Evolutionary conservation across 2,329 filamentous ascomycete species (phyloP), one percentile per base, ranked within the genome.

Genomic region (Lasiodiplodia sp.): DNA sequence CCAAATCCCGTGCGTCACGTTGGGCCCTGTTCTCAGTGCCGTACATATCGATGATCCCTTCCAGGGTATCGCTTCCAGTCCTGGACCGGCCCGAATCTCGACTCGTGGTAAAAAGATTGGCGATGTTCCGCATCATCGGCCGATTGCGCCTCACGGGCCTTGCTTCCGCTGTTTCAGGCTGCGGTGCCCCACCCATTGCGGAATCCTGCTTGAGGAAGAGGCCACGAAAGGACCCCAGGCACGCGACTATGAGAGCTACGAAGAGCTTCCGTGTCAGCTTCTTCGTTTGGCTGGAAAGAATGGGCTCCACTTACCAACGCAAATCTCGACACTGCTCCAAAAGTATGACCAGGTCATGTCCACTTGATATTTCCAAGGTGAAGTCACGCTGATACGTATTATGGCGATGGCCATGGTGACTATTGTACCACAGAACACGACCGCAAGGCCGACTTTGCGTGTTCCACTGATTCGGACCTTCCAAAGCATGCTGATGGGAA

Each of bases 281-380:
- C 3, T 28, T 28, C 28, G 28, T 4, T 28, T 4, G 28, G 3
- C 3, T 28, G 57, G 25, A 31, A 12, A 25, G 23, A 25, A 49
- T 11, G 5, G 37, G 37, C 38, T 49, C 28, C 4, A 28, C 28
- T 4, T 70, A 72, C 71, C 71, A 21, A 67, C 44, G 31, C 10
- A 57, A 2, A 34, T 34, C n/a, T 71, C 71, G 23, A 71, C 68
- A 16, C 58, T 44, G 47, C 44, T 70, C 71, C 71, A 72, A 52
- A 68, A 47, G 53, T 71, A 71, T 2, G 68, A 25, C 71, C 70
- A 70, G 28, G 65, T 70, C 21, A 44, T 60, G 40, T 71, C 71
- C 1, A 51, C 49, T 31, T 66, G 37, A 68, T 56, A 31, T 31
- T 7, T 31, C 31, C 6, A 8, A 6, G 31, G 31, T 1, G 31